A percentile compares a stretch with the other conserved stretches of the same genome.
These are phyloP conservation scores for Leishmania mexicana DNA, from an alignment of 208 protist genomes.

Conservation along the genomic window DNA sequence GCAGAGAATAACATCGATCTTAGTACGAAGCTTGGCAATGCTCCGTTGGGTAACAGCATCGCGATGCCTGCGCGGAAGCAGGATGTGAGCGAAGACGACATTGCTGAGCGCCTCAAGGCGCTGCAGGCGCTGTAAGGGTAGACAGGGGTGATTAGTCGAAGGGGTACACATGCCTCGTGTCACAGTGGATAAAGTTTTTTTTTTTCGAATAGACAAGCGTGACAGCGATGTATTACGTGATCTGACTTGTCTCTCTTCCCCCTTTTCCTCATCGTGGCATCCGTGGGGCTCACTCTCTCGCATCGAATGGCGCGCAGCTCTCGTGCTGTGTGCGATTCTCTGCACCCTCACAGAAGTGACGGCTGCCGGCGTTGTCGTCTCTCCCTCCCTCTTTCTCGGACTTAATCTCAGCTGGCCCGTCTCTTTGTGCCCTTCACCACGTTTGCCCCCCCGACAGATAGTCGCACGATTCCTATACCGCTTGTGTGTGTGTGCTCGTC, in stretches of 20 bases:
- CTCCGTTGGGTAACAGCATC: constrained; percentile 33
- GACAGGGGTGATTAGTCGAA: background rate
- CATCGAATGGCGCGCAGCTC: background rate
- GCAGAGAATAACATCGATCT: constrained; percentile 95
- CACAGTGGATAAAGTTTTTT: background rate
- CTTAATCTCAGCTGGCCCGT: background rate
- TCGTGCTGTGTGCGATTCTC: background rate
- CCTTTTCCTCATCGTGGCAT: background rate
- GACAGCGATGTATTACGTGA: background rate
- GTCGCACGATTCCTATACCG: too few species aligned
- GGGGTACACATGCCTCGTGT: background rate
- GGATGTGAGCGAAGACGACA: constrained; percentile 60
- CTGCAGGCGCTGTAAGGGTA: constrained; percentile 47
- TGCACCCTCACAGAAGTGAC: background rate
- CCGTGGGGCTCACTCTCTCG: background rate
- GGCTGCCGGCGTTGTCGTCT: background rate
- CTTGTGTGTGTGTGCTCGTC: constrained; percentile 2
- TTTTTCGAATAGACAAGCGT: too few species aligned
- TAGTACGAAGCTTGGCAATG: constrained; percentile 53
- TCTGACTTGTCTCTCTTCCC: background rate
- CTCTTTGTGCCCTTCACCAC: background rate
- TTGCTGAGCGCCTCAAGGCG: constrained; percentile 61
- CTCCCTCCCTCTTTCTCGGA: background rate
- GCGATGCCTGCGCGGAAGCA: constrained; percentile 28
- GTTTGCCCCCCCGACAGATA: background rate